Evolutionary conservation across 2,329 filamentous ascomycete genomes (phyloP).

Genomic region (Fusarium nanum): DNA sequence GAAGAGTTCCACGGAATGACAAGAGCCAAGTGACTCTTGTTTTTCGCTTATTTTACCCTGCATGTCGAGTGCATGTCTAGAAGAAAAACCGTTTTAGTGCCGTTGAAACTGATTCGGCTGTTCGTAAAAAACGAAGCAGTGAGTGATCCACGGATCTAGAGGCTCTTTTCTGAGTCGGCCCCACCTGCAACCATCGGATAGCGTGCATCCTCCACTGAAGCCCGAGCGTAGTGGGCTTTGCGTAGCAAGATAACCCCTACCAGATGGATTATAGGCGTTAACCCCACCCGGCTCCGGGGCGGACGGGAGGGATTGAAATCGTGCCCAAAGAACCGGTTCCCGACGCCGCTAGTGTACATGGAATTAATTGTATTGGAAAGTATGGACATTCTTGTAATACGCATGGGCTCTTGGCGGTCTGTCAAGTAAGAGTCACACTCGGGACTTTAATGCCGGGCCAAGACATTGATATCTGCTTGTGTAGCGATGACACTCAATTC

Average conservation of each 20-base stretch:
- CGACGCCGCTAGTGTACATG: constrained; percentile 16
- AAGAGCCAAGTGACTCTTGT: constrained; percentile 7
- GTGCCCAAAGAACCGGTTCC: constrained; percentile 30
- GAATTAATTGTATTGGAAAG: background rate
- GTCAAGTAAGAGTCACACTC: constrained; percentile 32
- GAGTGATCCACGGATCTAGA: constrained; percentile 15
- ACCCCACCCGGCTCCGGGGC: constrained; percentile 22
- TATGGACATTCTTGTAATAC: constrained; percentile 1
- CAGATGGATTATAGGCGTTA: background rate
- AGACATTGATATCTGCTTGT: constrained; percentile 15
- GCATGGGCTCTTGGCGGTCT: constrained; percentile 18
- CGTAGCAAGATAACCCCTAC: constrained; percentile 9
- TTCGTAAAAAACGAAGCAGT: constrained; percentile 17
- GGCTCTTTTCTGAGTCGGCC: constrained; percentile 38
- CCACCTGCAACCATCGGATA: constrained; percentile 24
- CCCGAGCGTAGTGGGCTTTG: constrained; percentile 9
- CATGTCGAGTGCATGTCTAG: constrained; percentile 12
- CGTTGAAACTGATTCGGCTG: constrained; percentile 20
- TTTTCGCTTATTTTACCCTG: constrained; percentile 35
- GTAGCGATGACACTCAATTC: background rate
- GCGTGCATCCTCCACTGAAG: constrained; percentile 16
- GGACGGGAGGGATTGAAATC: constrained; percentile 14
- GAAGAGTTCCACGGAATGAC: constrained; percentile 24
- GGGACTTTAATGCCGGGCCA: constrained; percentile 36
- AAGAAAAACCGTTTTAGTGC: constrained; percentile 10